Conservation (phyloP, 805 yeast genomes). For the Monosporozyma unispora region DNA sequence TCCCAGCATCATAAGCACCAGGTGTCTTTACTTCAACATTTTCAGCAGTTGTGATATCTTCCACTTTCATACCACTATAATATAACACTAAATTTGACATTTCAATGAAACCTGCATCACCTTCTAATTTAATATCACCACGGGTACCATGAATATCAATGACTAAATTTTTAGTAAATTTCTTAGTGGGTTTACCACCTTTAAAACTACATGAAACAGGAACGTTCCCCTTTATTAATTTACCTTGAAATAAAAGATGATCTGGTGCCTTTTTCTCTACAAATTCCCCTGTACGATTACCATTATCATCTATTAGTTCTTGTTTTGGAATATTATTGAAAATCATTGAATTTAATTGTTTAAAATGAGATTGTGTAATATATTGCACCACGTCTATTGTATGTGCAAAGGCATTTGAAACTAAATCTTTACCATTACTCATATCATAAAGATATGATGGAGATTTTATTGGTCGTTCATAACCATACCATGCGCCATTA, state of each 20-base stretch:
- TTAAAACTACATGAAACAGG: constrained; percentile 18
- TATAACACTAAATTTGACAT: constrained; percentile 16
- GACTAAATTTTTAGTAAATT: constrained; percentile 17
- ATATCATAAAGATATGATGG: constrained; percentile 13
- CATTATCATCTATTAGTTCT: constrained; percentile 11
- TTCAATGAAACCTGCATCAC: constrained; percentile 19
- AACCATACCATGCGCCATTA: constrained; percentile 18
- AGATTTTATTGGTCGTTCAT: constrained; percentile 14
- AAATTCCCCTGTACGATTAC: constrained; percentile 7
- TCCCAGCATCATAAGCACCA: constrained; percentile 4
- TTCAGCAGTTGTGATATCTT: neutral
- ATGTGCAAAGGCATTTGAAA: constrained; percentile 17
- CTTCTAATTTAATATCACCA: constrained; percentile 19
- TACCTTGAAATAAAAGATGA: constrained; percentile 18
- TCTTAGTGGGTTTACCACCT: constrained; percentile 19
- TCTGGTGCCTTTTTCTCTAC: constrained; percentile 14
- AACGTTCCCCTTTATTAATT: constrained; percentile 11
- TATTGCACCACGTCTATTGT: constrained; percentile 18
- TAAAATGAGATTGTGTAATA: constrained; percentile 15
- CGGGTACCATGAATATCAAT: constrained; percentile 19
- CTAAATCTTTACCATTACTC: constrained; percentile 11
- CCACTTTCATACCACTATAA: constrained; percentile 13
- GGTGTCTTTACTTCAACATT: neutral
- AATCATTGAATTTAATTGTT: constrained; percentile 12
- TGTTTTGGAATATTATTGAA: constrained; percentile 16